These are phyloP conservation scores for Dendrobium nobile DNA, from an alignment of 106 monocot species.

Conservation along the genomic window DNA sequence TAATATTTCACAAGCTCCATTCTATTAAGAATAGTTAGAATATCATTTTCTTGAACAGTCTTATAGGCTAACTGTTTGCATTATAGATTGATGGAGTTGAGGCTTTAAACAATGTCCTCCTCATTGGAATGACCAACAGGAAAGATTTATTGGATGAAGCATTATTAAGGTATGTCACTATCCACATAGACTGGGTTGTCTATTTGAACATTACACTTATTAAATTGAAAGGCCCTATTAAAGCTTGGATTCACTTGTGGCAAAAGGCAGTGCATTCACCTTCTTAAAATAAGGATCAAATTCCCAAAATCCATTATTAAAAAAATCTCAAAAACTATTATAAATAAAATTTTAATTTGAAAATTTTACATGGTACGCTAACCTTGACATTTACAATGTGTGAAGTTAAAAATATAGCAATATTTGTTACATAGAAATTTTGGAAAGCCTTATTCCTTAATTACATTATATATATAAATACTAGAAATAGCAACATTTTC, in stretches of 20 bases:
- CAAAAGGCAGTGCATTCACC: background rate
- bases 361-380: background rate
- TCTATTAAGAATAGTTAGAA: background rate
- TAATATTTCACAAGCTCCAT: conserved; percentile 15
- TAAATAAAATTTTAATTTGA: background rate
- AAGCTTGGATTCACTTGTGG: background rate
- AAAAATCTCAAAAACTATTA: background rate
- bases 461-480: background rate
- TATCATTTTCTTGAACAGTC: background rate
- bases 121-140: conserved; percentile 99
- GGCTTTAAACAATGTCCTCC: conserved; percentile 91
- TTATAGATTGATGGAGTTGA: conserved; percentile 99
- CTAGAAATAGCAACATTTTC: background rate
- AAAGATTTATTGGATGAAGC: conserved; percentile 99
- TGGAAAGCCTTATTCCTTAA: background rate
- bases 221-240: background rate
- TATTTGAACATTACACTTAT: background rate
- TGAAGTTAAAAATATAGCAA: background rate
- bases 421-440: background rate
- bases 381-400: background rate
- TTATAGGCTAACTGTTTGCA: conserved; percentile 17
- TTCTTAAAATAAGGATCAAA: background rate
- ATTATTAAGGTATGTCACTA: conserved; percentile 54
- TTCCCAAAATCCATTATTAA: background rate
- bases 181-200: background rate